Conservation (phyloP, 768 basidiomycete species). For the Hericium erinaceus region DNA sequence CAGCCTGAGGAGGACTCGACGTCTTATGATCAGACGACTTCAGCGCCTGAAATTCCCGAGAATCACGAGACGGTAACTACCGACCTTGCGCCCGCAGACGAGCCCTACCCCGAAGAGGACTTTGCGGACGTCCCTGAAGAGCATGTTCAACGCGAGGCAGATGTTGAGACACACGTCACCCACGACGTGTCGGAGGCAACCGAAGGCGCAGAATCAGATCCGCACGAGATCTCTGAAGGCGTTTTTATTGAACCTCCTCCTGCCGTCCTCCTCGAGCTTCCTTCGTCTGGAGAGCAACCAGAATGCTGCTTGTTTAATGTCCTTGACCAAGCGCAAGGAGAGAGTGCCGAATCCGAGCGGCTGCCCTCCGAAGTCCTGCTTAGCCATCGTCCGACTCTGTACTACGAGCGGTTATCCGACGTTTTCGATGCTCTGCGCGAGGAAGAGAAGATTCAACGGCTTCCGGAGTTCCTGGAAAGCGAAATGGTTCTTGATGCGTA, state of each 20-base stretch:
- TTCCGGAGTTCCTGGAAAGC: conserved; percentile 41
- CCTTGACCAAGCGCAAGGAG: neutral
- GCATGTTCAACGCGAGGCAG: neutral
- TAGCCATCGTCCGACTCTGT: conserved; percentile 56
- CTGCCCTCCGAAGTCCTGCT: conserved; percentile 37
- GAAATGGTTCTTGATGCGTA: conserved; percentile 67
- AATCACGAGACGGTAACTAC: no score
- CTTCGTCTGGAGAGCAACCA: conserved; percentile 28
- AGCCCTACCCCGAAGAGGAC: no score
- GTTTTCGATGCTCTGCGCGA: conserved; percentile 68
- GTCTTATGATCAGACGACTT: no score
- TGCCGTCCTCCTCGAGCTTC: conserved; percentile 44
- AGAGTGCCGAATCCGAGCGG: conserved; percentile 6
- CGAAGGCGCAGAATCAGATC: conserved; percentile 1
- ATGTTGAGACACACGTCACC: neutral
- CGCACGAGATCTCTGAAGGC: conserved; percentile 24
- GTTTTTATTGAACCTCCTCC: conserved; percentile 73
- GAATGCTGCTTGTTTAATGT: conserved; percentile 20
- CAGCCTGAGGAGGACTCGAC: no score
- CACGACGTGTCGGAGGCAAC: neutral
- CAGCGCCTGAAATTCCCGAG: no score
- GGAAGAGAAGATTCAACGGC: conserved; percentile 40
- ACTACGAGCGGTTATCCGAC: conserved; percentile 63
- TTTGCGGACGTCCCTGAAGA: neutral
- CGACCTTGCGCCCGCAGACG: no score